These are phyloP conservation scores for Salix arbutifolia DNA, from an alignment of 345 rosid species.

Conservation along the genomic window DNA sequence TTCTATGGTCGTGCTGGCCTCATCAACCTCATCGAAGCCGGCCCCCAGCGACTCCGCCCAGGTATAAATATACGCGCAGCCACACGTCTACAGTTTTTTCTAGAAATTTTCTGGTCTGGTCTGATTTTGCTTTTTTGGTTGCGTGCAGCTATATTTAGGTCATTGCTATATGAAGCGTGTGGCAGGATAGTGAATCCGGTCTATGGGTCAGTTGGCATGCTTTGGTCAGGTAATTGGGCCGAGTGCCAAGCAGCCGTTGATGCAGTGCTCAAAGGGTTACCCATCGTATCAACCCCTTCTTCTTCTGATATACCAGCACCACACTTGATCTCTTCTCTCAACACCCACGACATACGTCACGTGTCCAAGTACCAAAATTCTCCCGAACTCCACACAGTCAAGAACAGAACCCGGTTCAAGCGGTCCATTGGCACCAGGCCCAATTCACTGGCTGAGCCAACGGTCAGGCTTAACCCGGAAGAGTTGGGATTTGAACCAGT, in stretches of 20 bases:
- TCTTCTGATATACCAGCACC: conserved; percentile 19
- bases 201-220: conserved; percentile 19
- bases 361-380: conserved; percentile 37
- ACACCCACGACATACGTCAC: conserved; percentile 59
- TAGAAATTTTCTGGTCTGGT: too few species aligned
- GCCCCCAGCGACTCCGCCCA: conserved; percentile 19
- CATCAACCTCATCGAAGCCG: conserved; percentile 22
- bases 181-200: conserved; percentile 27
- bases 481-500: not conserved
- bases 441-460: not conserved
- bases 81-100: not conserved
- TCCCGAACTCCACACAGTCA: conserved; percentile 20
- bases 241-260: conserved; percentile 40
- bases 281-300: conserved; percentile 28
- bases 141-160: conserved; percentile 21
- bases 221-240: conserved; percentile 26
- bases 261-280: conserved; percentile 45
- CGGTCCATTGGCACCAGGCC: not conserved
- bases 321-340: conserved; percentile 35
- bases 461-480: not conserved
- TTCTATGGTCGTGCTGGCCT: conserved; percentile 32
- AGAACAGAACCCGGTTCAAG: conserved; percentile 33
- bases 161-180: conserved; percentile 24
- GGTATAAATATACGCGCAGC: conserved; percentile 2
- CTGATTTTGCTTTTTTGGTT: not conserved